Base-by-base conservation (phyloP, 352 stramenopile genomes). In the Phytophthora fragariaefolia region DNA sequence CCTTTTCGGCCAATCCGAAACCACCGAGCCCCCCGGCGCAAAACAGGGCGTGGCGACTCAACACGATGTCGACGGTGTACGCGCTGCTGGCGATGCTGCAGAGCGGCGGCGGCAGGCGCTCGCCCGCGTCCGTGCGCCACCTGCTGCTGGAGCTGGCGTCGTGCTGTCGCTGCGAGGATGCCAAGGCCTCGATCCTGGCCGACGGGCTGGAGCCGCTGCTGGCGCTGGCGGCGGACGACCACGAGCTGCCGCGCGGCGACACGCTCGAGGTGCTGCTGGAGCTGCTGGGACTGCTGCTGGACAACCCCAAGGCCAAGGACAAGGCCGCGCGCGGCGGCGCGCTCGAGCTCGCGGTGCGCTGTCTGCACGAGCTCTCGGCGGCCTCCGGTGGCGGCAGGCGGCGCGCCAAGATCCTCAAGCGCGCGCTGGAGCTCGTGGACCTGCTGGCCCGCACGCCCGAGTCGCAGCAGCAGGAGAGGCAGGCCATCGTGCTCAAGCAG, bases 51-150 rank as follows among this genome's bases (percentile, higher is more conserved):
- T 24, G 6, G 7, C 18, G 12, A 17, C 3, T 42, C 6, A n/a
- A n/a, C n/a, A n/a, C n/a, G n/a, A 88, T 87, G 82, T 74, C 79
- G 52, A 81, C 70, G 7, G 73, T 79, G 12, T 69, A 79, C 24
- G 73, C 65, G 62, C 67, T 88, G 50, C 70, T 90, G 24, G 45
- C 63, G 24, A 69, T 49, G 45, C 60, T 90, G 36, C 73, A 85
- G 54, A 77, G 83, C 43, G 55, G 83, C 43, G 55, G 15, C 30
- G 30, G 15, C 38, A 58, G 69, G 40, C 63, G 60, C 46, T 49
- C 66, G 23, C 34, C 49, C 1, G 51, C 70, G 40, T 65, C 58
- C 9, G 65, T 42, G 15, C 66, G 65, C 24, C 20, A 70, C 15
- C 18, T 73, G 34, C 57, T 90, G 9, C 12, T 58, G 9, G 75